These are phyloP conservation scores for Nidularia pulvinata DNA, from an alignment of 768 basidiomycete species.

Conservation along the genomic window DNA sequence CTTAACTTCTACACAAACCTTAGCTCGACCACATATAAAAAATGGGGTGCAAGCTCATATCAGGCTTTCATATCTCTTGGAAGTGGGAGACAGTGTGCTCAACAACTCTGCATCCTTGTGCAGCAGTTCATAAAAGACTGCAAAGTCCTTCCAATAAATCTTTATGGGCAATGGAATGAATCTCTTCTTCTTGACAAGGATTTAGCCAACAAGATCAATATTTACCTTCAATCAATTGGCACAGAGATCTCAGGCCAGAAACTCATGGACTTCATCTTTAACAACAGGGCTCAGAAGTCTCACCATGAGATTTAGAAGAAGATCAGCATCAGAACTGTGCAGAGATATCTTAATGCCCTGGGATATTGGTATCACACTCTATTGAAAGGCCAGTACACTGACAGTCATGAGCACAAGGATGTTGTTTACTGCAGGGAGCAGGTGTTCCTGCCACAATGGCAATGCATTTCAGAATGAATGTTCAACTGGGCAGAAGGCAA, in stretches of 20 bases:
- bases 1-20: slow-evolving; percentile 11
- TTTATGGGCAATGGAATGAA: slow-evolving; percentile 24
- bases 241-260: slow-evolving; percentile 18
- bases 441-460: slow-evolving; percentile 16
- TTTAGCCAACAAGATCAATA: slow-evolving; percentile 18
- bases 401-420: slow-evolving; percentile 28
- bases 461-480: not conserved
- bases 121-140: slow-evolving; percentile 13
- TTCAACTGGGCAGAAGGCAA: slow-evolving; percentile 2
- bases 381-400: slow-evolving; percentile 14
- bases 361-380: slow-evolving; percentile 10
- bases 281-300: slow-evolving; percentile 2
- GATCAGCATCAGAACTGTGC: slow-evolving; percentile 17
- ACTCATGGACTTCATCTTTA: slow-evolving; percentile 15
- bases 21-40: slow-evolving; percentile 8
- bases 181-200: slow-evolving; percentile 26
- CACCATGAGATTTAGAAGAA: slow-evolving; percentile 8
- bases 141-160: slow-evolving; percentile 17
- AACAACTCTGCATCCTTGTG: slow-evolving; percentile 7
- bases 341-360: slow-evolving; percentile 12
- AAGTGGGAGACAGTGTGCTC: slow-evolving; percentile 11
- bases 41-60: slow-evolving; percentile 17
- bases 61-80: slow-evolving; percentile 13
- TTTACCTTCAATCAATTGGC: slow-evolving; percentile 18
- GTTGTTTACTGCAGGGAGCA: slow-evolving; percentile 25